These are phyloP conservation scores for Ogataea hybrid DNA, from an alignment of 1,139 yeast species.

Conservation along the genomic window DNA sequence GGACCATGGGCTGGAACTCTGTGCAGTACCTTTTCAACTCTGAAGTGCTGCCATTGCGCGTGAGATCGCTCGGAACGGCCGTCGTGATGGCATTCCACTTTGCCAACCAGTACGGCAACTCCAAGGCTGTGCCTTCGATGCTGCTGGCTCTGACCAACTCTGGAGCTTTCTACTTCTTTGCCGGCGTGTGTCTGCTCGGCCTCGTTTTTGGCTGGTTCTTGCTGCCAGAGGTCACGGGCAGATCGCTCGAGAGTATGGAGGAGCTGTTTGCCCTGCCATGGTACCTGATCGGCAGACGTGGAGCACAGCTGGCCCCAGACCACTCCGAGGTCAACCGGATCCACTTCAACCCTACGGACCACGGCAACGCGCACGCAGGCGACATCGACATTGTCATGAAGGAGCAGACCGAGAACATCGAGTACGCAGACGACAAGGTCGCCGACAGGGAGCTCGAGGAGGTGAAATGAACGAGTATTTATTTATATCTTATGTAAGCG, in stretches of 20 bases:
- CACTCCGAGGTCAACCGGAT: slow-evolving; percentile 39
- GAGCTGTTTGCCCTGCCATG: slow-evolving; percentile 58
- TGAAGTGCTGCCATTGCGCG: slow-evolving; percentile 56
- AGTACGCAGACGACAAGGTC: slow-evolving; percentile 12
- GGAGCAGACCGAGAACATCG: slow-evolving; percentile 8
- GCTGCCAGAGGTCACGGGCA: slow-evolving; percentile 52
- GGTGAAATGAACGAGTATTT: neutral
- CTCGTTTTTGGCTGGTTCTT: slow-evolving; percentile 52
- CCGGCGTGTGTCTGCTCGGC: slow-evolving; percentile 42
- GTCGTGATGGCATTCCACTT: slow-evolving; percentile 58
- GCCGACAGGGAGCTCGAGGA: slow-evolving; percentile 9
- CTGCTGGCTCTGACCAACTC: slow-evolving; percentile 44
- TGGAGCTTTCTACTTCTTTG: slow-evolving; percentile 57
- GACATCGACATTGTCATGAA: slow-evolving; percentile 12
- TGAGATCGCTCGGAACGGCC: slow-evolving; percentile 54
- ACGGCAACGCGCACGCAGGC: slow-evolving; percentile 16
- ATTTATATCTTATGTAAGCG: neutral
- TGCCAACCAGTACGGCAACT: slow-evolving; percentile 58
- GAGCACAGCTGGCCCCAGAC: slow-evolving; percentile 51
- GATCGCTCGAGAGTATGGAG: slow-evolving; percentile 56
- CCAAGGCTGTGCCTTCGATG: slow-evolving; percentile 57
- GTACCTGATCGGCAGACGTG: slow-evolving; percentile 55
- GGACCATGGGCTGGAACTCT: slow-evolving; percentile 64
- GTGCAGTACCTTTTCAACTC: slow-evolving; percentile 58
- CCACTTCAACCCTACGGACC: slow-evolving; percentile 19